Evolutionary conservation across 225 moss, liverwort and hornwort genomes (phyloP).

Genomic region (Pseudoscleropodium purum): DNA sequence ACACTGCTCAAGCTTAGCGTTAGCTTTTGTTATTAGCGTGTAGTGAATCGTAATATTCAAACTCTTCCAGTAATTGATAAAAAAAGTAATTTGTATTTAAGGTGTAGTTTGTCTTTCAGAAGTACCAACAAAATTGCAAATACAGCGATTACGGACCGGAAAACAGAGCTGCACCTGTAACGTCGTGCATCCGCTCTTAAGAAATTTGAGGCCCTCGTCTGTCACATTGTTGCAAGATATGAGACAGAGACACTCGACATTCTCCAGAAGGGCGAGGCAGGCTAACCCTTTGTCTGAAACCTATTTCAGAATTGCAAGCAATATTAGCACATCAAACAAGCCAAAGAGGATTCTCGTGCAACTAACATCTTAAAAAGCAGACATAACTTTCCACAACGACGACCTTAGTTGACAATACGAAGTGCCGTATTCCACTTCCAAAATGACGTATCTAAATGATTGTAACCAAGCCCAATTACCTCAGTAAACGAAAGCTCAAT

Average conservation of each 20-base stretch:
- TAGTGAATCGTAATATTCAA: background rate
- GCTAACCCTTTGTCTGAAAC: constrained; percentile 53
- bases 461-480: constrained; percentile 17
- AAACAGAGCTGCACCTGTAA: constrained; percentile 26
- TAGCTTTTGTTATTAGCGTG: background rate
- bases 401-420: background rate
- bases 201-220: constrained; percentile 46
- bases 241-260: constrained; percentile 51
- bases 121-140: background rate
- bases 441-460: background rate
- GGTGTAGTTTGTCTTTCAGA: background rate
- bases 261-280: constrained; percentile 35
- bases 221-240: constrained; percentile 64
- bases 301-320: constrained; percentile 19
- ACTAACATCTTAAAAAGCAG: background rate
- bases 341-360: background rate
- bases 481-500: constrained; percentile 76
- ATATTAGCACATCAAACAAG: background rate
- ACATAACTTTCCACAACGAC: background rate
- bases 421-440: background rate
- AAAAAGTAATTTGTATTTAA: background rate
- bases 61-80: background rate
- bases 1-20: background rate
- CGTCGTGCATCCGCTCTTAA: constrained; percentile 32
- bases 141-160: background rate